Evolutionary conservation across 352 stramenopile species (phyloP).

Genomic region (Plasmopara halstedii): DNA sequence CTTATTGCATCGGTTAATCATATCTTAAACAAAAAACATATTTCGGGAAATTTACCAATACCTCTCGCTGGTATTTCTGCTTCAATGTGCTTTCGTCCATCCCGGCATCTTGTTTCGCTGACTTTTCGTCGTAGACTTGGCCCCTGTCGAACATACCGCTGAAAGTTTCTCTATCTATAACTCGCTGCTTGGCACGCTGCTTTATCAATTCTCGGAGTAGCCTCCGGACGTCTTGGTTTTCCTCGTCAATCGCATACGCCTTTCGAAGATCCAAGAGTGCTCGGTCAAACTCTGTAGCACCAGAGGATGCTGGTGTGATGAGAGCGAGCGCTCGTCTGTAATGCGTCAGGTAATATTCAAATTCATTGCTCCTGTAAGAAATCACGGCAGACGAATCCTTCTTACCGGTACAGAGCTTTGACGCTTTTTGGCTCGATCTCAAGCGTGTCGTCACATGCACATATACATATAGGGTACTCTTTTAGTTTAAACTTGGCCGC

Average conservation of each 20-base stretch:
- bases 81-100: slow-evolving; percentile 27
- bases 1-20: slow-evolving; percentile 12
- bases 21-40: neutral
- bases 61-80: slow-evolving; percentile 49
- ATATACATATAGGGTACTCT: slow-evolving; percentile 50
- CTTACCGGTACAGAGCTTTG: slow-evolving; percentile 74
- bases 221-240: slow-evolving; percentile 56
- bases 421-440: slow-evolving; percentile 50
- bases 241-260: slow-evolving; percentile 48
- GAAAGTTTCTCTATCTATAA: slow-evolving; percentile 70
- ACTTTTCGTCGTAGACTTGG: slow-evolving; percentile 40
- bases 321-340: slow-evolving; percentile 59
- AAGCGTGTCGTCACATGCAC: slow-evolving; percentile 63
- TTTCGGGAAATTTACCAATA: slow-evolving; percentile 6
- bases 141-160: slow-evolving; percentile 78
- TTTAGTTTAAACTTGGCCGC: slow-evolving; percentile 76
- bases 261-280: slow-evolving; percentile 64
- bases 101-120: slow-evolving; percentile 1
- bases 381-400: neutral
- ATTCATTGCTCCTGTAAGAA: neutral
- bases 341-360: neutral
- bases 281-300: slow-evolving; percentile 68
- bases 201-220: slow-evolving; percentile 63
- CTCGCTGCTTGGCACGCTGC: slow-evolving; percentile 49
- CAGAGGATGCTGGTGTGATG: slow-evolving; percentile 66